Conservation (phyloP, 2,329 filamentous ascomycete species). For the Cladophialophora immunda region DNA sequence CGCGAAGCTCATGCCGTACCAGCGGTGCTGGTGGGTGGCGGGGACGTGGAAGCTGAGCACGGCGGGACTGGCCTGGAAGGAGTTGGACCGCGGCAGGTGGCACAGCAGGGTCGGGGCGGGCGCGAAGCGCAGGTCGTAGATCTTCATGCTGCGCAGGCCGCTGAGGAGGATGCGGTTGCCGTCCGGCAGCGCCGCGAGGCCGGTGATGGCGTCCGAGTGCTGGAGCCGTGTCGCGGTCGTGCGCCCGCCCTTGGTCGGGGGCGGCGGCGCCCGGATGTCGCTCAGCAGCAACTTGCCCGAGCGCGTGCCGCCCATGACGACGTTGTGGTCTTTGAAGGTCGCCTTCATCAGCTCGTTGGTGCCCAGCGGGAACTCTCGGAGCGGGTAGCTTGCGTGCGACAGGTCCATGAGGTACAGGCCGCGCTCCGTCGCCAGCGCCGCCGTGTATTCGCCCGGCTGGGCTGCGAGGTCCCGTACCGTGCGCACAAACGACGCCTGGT, state of each 20-base stretch:
- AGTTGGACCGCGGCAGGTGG: conserved; percentile 1
- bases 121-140: conserved; percentile 38
- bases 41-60: conserved; percentile 29
- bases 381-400: neutral
- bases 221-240: conserved; percentile 30
- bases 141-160: conserved; percentile 27
- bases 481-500: neutral
- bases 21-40: conserved; percentile 15
- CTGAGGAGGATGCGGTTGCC: conserved; percentile 31
- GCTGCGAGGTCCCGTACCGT: neutral
- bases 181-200: conserved; percentile 22
- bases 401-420: conserved; percentile 12
- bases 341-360: conserved; percentile 26
- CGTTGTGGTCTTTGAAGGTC: conserved; percentile 32
- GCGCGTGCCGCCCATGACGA: conserved; percentile 37
- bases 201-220: conserved; percentile 32
- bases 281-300: conserved; percentile 31
- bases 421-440: neutral
- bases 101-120: conserved; percentile 14
- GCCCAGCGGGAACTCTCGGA: neutral
- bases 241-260: neutral
- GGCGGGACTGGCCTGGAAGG: conserved; percentile 15
- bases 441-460: conserved; percentile 4
- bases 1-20: conserved; percentile 33
- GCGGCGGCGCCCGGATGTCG: conserved; percentile 28